Base-by-base conservation (phyloP, 1,284 basidiomycete genomes). In the Sporisorium scitamineum region DNA sequence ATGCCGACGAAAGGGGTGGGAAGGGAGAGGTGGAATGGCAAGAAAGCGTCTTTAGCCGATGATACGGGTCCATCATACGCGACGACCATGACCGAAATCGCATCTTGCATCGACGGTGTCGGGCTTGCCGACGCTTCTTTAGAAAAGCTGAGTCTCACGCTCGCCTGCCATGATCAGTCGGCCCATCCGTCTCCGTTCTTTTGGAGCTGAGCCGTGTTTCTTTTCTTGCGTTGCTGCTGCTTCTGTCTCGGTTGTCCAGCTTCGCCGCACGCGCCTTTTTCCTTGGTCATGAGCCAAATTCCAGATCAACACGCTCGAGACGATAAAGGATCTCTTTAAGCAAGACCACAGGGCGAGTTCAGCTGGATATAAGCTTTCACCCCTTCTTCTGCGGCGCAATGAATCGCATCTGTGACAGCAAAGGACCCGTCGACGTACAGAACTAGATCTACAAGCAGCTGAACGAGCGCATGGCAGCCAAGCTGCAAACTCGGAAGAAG, bases 241-340 rank as follows among this genome's bases (percentile, higher is more conserved):
- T n/a, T 26, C 27, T n/a, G 47, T 48, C 27, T 48, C 27, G 45
- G 27, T 3, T 48, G 47, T n/a, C 26, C 8, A 9, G 26, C 47
- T 48, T 48, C 27, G 27, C 47, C n/a, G 47, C 47, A 48, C 47
- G 47, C 47, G 47, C 47, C 47, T 48, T 48, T 29, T 48, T 48
- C 18, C 5, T 18, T 11, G 34, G 34, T 39, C 37, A 16, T 29
- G 47, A 29, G 47, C 47, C 22, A 29, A 48, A 29, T 48, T 48
- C 27, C 47, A 29, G 14, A n/a, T 29, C 27, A 27, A 48, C 26
- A 18, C 10, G 26, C 45, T 45, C 44, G 8, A 26, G 34, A 34
- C 34, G 34, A 10, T 13, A 7, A 13, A 34, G 13, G 34, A 34
- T 13, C 34, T 34, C 8, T 14, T 16, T 2, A 20, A 5, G 10